Base-by-base conservation (phyloP, 352 stramenopile genomes). In the Stephanocyclus meneghinianus region DNA sequence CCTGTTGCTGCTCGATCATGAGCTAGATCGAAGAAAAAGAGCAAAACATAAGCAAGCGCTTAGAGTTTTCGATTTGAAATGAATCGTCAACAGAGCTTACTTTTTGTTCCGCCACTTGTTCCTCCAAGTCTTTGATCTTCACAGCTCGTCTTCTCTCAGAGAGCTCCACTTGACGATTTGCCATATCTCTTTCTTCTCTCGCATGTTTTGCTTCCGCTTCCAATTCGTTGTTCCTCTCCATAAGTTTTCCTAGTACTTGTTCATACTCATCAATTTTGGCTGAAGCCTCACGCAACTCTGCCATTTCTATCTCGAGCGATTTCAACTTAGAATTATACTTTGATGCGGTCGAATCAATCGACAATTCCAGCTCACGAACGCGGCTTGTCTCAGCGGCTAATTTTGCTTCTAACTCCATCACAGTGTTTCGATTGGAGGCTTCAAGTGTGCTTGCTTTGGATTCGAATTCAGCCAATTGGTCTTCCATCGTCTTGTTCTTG, bases 211-310 rank as follows among this genome's bases (percentile, higher is more conserved):
- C 66, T 59, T 76, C 59, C 16, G 16, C 37, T 56, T 82, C 75
- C 18, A 82, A 61, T 44, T 82, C 75, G 16, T 62, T 45, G 42
- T 82, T 82, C n/a, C 75, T 63, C 61, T 82, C 75, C 68, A 82
- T 76, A 18, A 82, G 67, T 21, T 77, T 82, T 30, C 75, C 75
- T 29, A 82, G 30, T 29, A 82, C 75, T 44, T 72, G 67, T 66
- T 82, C 75, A 44, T 82, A 82, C 50, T 82, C 75, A 11, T 76
- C 67, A 50, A 82, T 82, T 55, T 71, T 80, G n/a, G 65, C 63
- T n/a, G 53, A 69, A 2, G 65, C 53, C 45, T 80, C 63, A 63
- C 73, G 47, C 65, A 80, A 48, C 26, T 80, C 65, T 29, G 18
- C 47, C 18, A 80, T 50, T 67, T 80, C 73, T 5, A 40, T 21